These are phyloP conservation scores for Lasiosphaeria hispida DNA, from an alignment of 495 filamentous ascomycete genomes.

Conservation along the genomic window DNA sequence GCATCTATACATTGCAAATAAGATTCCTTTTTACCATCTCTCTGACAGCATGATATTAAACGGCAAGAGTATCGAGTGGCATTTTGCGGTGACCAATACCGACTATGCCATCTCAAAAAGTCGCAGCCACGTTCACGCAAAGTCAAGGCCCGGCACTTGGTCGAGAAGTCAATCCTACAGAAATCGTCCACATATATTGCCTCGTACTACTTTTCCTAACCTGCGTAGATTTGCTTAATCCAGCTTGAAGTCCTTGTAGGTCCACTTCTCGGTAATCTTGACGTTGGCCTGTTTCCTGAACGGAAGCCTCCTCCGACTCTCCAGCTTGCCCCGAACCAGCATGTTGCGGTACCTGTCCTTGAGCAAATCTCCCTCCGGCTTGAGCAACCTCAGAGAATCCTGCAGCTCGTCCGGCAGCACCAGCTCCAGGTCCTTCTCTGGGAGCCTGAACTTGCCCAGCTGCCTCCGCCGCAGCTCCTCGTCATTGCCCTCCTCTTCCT, in stretches of 20 bases:
- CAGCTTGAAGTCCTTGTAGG: constrained; percentile 78
- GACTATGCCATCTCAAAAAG: too few species aligned
- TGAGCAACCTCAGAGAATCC: constrained; percentile 82
- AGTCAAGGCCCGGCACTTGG: too few species aligned
- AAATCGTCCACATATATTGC: too few species aligned
- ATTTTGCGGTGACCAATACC: too few species aligned
- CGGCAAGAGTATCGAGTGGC: too few species aligned
- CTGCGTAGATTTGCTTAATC: not conserved
- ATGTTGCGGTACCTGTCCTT: constrained; percentile 89
- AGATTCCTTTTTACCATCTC: too few species aligned
- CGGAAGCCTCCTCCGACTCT: constrained; percentile 70
- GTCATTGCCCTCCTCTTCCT: constrained; percentile 50
- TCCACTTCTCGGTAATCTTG: constrained; percentile 90
- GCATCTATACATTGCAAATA: too few species aligned
- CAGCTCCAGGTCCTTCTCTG: constrained; percentile 78
- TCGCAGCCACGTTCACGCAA: too few species aligned
- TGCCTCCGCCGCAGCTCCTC: constrained; percentile 69
- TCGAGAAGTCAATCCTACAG: too few species aligned
- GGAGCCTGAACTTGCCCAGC: constrained; percentile 74
- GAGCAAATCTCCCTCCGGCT: constrained; percentile 90
- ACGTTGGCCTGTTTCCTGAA: constrained; percentile 76
- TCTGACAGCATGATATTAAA: too few species aligned
- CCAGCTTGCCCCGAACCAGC: constrained; percentile 83
- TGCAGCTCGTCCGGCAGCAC: constrained; percentile 91
- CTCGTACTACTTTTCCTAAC: too few species aligned